Evolutionary conservation across 805 yeast species (phyloP).

Genomic region (Zygosaccharomyces rouxii): DNA sequence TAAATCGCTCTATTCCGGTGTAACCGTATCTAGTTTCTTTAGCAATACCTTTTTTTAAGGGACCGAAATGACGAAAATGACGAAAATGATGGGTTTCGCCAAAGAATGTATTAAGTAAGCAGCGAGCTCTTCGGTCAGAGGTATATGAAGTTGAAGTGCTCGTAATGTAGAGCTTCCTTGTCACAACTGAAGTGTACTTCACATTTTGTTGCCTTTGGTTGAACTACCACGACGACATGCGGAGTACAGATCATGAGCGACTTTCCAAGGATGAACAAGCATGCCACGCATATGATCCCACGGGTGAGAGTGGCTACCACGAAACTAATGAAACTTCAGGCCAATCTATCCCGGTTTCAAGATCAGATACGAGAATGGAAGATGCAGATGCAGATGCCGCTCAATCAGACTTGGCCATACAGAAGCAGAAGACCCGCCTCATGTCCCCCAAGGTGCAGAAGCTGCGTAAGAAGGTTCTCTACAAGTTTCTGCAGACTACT

Average conservation of each 20-base stretch:
- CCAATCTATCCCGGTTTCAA: background rate
- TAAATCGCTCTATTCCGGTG: too few species aligned
- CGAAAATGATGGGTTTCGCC: too few species aligned
- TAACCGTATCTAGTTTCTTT: too few species aligned
- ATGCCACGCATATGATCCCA: too few species aligned
- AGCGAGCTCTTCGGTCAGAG: background rate
- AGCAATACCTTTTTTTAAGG: too few species aligned
- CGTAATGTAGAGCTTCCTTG: background rate
- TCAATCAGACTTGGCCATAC: background rate
- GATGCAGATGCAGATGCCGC: background rate
- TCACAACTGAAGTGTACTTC: background rate
- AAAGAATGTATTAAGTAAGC: too few species aligned
- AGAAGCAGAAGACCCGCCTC: slow-evolving; percentile 15
- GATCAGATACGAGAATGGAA: background rate
- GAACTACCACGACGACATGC: background rate
- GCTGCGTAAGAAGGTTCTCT: slow-evolving; percentile 12
- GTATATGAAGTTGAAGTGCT: background rate
- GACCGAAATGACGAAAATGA: too few species aligned
- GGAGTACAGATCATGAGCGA: background rate
- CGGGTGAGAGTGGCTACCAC: background rate
- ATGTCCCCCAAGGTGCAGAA: slow-evolving; percentile 17
- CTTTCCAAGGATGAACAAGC: background rate
- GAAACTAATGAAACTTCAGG: background rate
- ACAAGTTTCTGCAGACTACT: slow-evolving; percentile 14
- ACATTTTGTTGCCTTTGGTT: too few species aligned